These are phyloP conservation scores for Sporothrix euskadiensis DNA, from an alignment of 2,329 filamentous ascomycete species.

Conservation along the genomic window DNA sequence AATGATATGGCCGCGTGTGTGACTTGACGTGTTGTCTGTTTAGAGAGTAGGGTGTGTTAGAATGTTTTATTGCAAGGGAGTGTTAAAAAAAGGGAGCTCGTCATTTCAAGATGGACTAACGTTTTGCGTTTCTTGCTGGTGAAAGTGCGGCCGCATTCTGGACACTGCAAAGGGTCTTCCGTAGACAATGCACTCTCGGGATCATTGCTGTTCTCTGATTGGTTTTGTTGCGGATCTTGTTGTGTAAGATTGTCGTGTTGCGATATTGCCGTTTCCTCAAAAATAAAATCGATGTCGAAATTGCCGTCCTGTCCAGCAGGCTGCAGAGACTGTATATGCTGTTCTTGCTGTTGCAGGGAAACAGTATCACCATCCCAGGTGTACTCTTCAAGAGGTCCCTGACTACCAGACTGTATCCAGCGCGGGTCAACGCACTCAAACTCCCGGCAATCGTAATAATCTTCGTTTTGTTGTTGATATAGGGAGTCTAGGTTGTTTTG, in stretches of 20 bases:
- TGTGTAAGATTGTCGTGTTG: background rate
- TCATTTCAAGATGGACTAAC: background rate
- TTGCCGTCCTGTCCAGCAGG: slow-evolving; percentile 23
- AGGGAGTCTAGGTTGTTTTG: background rate
- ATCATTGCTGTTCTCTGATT: slow-evolving; percentile 16
- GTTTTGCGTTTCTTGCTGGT: background rate
- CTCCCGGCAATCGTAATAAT: background rate
- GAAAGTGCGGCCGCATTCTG: background rate
- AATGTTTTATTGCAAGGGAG: no score
- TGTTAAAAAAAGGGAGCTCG: no score
- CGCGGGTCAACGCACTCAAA: background rate
- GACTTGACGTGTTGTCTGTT: slow-evolving; percentile 6
- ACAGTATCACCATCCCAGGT: background rate
- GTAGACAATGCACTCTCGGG: background rate
- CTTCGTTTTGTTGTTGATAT: background rate
- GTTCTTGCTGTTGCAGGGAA: background rate
- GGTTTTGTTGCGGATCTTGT: background rate
- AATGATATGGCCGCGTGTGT: slow-evolving; percentile 7
- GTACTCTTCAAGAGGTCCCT: slow-evolving; percentile 13
- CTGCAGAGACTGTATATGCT: slow-evolving; percentile 13
- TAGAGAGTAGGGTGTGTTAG: background rate
- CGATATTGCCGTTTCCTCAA: background rate
- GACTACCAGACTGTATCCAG: slow-evolving; percentile 8
- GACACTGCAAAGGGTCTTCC: background rate
- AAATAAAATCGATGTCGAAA: background rate